Evolutionary conservation across 305 asterid species (phyloP).

Genomic region (Fraxinus floribunda): DNA sequence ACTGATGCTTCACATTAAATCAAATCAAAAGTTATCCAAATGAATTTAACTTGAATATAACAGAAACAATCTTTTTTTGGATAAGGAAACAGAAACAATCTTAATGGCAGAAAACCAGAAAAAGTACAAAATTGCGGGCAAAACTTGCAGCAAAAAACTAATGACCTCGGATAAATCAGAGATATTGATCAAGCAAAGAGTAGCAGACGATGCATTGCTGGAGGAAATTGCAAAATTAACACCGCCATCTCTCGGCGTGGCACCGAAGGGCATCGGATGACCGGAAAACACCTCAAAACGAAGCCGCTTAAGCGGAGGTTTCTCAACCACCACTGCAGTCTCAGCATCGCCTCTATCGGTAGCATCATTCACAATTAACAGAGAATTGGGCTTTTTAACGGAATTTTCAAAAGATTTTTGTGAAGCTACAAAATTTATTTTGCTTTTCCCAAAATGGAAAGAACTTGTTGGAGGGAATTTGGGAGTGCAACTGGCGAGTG

Average conservation of each 20-base stretch:
- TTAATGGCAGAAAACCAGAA: background rate
- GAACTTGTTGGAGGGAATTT: conserved; percentile 33
- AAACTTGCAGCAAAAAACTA: background rate
- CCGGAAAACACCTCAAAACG: conserved; percentile 68
- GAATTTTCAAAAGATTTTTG: background rate
- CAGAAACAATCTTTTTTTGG: background rate
- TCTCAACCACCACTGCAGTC: conserved; percentile 60
- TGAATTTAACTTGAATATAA: background rate
- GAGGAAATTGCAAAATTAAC: conserved; percentile 77
- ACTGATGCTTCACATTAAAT: background rate
- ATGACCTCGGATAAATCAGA: conserved; percentile 64
- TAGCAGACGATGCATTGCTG: conserved; percentile 63
- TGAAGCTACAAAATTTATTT: conserved; percentile 27
- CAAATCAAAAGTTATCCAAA: background rate
- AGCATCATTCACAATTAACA: conserved; percentile 29
- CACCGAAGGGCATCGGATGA: conserved; percentile 84
- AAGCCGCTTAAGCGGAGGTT: conserved; percentile 36
- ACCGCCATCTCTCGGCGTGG: conserved; percentile 75
- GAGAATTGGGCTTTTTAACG: conserved; percentile 18
- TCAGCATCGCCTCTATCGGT: conserved; percentile 51
- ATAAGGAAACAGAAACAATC: too few relatives aligned
- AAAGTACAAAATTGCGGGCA: background rate
- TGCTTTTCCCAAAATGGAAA: conserved; percentile 23
- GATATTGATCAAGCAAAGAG: conserved; percentile 70
- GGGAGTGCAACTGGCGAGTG: conserved; percentile 31